Percentiles rank a stretch among this genome's conserved stretches.
phyloP scores from a whole-genome alignment of 306 rosid genomes.

The Medicago ruthenica region DNA sequence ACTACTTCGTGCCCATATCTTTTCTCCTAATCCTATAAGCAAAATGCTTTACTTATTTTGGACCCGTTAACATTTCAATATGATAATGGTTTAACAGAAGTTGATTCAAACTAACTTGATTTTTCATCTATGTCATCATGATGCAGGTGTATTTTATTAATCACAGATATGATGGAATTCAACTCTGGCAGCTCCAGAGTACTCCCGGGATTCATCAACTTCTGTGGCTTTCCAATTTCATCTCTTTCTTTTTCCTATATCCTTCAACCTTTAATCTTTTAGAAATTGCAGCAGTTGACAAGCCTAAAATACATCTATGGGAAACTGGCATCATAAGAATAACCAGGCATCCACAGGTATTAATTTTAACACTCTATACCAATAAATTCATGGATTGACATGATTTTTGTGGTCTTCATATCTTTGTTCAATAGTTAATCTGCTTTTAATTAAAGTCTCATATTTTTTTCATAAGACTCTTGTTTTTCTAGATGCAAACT shows the following conservation, averaged over 20 bases:
- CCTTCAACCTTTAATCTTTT: constrained; percentile 95
- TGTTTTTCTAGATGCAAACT: constrained; percentile 17
- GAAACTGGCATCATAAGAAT: constrained; percentile 96
- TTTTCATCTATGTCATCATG: constrained; percentile 45
- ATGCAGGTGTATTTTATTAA: constrained; percentile 92
- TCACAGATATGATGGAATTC: constrained; percentile 93
- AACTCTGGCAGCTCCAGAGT: constrained; percentile 84
- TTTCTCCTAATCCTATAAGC: not conserved
- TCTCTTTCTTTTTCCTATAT: constrained; percentile 84
- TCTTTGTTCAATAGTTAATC: not conserved
- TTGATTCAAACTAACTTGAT: constrained; percentile 32
- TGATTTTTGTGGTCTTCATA: not conserved
- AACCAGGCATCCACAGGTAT: constrained; percentile 96
- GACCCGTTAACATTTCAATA: not conserved
- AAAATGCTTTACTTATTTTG: constrained; percentile 12
- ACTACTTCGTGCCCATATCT: constrained; percentile 6
- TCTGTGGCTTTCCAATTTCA: constrained; percentile 80
- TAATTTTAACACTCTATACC: not conserved
- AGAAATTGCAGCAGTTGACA: constrained; percentile 97
- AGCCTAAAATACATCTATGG: constrained; percentile 96
- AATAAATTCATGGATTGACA: constrained; percentile 15
- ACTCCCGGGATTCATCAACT: constrained; percentile 74
- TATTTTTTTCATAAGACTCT: not conserved
- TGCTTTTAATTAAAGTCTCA: not conserved
- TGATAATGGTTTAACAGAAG: not conserved